Evolutionary conservation across 1,284 basidiomycete genomes (phyloP).

Genomic region (Anthracocystis panici-leucophaei): DNA sequence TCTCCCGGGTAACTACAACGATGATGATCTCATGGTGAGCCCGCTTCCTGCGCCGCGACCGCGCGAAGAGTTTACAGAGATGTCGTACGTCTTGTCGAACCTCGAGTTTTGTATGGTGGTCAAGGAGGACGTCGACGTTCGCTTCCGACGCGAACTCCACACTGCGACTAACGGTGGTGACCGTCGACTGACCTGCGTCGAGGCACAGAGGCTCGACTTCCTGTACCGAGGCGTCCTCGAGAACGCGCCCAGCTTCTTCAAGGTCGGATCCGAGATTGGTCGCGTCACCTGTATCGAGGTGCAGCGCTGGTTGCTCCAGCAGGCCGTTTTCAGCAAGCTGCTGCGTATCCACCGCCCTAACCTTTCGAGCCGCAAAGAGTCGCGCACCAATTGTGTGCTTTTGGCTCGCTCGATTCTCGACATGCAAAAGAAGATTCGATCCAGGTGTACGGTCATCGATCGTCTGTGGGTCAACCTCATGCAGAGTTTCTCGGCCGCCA

Average conservation of each 20-base stretch:
- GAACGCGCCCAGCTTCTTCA: conserved; percentile 59
- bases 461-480: conserved; percentile 62
- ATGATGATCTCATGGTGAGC: conserved; percentile 56
- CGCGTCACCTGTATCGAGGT: conserved; percentile 57
- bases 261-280: conserved; percentile 56
- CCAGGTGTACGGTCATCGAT: conserved; percentile 59
- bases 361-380: conserved; percentile 53
- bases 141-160: conserved; percentile 43
- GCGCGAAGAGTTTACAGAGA: conserved; percentile 59
- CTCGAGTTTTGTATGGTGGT: conserved; percentile 56
- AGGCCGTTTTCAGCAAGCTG: conserved; percentile 64
- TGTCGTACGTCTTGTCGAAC: conserved; percentile 58
- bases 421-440: conserved; percentile 64
- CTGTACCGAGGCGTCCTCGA: conserved; percentile 57
- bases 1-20: conserved; percentile 65
- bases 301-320: conserved; percentile 66
- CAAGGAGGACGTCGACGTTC: conserved; percentile 57
- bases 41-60: conserved; percentile 54
- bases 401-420: conserved; percentile 63
- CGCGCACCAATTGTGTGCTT: conserved; percentile 61
- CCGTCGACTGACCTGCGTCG: conserved; percentile 45
- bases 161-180: conserved; percentile 41
- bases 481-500: conserved; percentile 62
- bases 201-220: conserved; percentile 47
- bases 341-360: conserved; percentile 61